Percentiles rank a stretch among this genome's conserved stretches.
Conservation (phyloP, 2,329 filamentous ascomycete species). For the Fusarium goolgardi region DNA sequence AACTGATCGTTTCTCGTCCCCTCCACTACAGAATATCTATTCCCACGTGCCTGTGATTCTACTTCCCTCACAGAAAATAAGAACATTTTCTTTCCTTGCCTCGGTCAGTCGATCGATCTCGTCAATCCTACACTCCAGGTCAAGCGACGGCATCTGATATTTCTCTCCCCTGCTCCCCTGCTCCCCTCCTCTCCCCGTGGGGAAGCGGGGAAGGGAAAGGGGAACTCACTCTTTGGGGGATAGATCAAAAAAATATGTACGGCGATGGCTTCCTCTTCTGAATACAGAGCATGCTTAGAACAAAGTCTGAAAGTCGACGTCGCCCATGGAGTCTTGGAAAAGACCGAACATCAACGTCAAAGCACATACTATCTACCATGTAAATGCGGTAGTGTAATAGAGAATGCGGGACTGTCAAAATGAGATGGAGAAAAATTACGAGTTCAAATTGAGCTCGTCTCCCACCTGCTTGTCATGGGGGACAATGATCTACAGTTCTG, state of each 20-base stretch:
- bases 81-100: slow-evolving; percentile 9
- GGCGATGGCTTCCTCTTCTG: slow-evolving; percentile 43
- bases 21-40: slow-evolving; percentile 1
- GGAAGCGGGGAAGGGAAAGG: slow-evolving; percentile 32
- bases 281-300: slow-evolving; percentile 18
- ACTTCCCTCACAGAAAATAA: not conserved
- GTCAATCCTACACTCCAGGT: not conserved
- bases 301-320: slow-evolving; percentile 18
- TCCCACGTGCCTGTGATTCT: slow-evolving; percentile 22
- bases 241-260: slow-evolving; percentile 12
- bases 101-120: slow-evolving; percentile 30
- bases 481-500: slow-evolving; percentile 5
- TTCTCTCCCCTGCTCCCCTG: slow-evolving; percentile 9
- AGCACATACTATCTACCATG: not conserved
- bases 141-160: slow-evolving; percentile 1
- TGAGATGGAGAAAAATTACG: not conserved
- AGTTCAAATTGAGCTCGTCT: slow-evolving; percentile 41
- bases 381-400: not conserved
- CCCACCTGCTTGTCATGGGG: slow-evolving; percentile 14
- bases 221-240: slow-evolving; percentile 30
- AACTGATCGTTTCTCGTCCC: slow-evolving; percentile 34
- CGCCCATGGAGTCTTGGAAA: not conserved
- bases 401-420: not conserved
- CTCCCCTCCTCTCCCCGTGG: slow-evolving; percentile 30
- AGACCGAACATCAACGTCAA: not conserved